Evolutionary conservation across 208 protist genomes (phyloP).

Genomic region (Sergeia podlipaevii): DNA sequence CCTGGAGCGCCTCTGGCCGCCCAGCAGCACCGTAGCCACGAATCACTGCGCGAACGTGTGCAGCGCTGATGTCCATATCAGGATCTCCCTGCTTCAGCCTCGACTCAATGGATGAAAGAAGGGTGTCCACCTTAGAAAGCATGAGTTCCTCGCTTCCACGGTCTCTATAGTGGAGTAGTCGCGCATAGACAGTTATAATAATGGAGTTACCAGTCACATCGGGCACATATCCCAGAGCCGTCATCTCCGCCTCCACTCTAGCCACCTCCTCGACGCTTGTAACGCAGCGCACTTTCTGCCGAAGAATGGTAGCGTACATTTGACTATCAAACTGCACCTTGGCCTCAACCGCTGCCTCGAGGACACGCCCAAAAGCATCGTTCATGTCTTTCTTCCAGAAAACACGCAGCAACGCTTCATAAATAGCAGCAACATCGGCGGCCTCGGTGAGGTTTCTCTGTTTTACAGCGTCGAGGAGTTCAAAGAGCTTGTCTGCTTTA

Average conservation of each 20-base stretch:
- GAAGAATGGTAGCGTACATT: slow-evolving; percentile 56
- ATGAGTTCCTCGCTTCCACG: slow-evolving; percentile 82
- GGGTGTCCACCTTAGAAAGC: slow-evolving; percentile 85
- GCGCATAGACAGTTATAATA: slow-evolving; percentile 81
- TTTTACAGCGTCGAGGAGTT: slow-evolving; percentile 30
- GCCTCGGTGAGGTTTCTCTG: slow-evolving; percentile 16
- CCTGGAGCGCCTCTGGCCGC: slow-evolving; percentile 64
- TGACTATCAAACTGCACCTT: slow-evolving; percentile 31
- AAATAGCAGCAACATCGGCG: slow-evolving; percentile 26
- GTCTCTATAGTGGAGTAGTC: slow-evolving; percentile 82
- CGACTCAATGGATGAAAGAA: slow-evolving; percentile 82
- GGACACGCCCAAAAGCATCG: slow-evolving; percentile 40
- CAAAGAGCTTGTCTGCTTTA: slow-evolving; percentile 54
- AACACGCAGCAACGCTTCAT: slow-evolving; percentile 53
- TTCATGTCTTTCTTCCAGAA: slow-evolving; percentile 61
- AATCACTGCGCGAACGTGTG: slow-evolving; percentile 80
- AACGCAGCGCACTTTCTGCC: slow-evolving; percentile 73
- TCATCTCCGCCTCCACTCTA: slow-evolving; percentile 60
- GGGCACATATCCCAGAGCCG: slow-evolving; percentile 57
- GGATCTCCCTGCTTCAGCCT: slow-evolving; percentile 79
- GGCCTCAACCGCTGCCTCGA: slow-evolving; percentile 47
- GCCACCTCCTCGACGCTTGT: slow-evolving; percentile 64
- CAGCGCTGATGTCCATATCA: slow-evolving; percentile 81
- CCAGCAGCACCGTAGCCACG: slow-evolving; percentile 84
- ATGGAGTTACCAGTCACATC: slow-evolving; percentile 83